Conservation (phyloP, 345 rosid genomes). For the Bruguiera parviflora region DNA sequence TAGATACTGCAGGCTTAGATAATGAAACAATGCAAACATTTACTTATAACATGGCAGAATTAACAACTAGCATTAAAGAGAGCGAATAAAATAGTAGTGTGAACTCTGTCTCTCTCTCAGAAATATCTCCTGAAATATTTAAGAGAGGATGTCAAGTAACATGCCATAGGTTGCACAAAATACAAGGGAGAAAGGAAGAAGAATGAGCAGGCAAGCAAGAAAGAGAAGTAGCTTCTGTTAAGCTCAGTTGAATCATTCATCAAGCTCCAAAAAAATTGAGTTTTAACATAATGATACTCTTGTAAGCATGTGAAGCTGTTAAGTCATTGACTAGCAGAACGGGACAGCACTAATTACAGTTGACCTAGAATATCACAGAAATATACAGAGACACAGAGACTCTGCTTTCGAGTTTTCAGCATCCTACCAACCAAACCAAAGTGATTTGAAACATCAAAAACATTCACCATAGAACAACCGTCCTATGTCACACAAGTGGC, state of each 20-base stretch:
- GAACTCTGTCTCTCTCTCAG: background rate
- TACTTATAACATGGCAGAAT: background rate
- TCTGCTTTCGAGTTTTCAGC: too few relatives aligned
- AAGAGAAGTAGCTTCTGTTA: background rate
- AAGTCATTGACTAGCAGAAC: too few relatives aligned
- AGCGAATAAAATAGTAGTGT: background rate
- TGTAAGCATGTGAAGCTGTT: too few relatives aligned
- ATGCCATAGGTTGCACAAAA: too few relatives aligned
- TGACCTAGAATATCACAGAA: too few relatives aligned
- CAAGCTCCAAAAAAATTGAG: background rate
- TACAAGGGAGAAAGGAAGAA: background rate
- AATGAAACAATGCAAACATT: background rate
- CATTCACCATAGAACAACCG: background rate
- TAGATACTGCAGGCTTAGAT: conserved; percentile 62
- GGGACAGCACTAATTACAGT: too few relatives aligned
- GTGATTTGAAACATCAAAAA: background rate
- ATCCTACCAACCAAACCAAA: too few relatives aligned
- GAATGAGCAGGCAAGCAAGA: background rate
- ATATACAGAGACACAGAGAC: too few relatives aligned
- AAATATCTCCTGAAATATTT: background rate
- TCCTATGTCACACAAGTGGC: background rate
- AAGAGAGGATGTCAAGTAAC: background rate
- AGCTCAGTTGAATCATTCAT: background rate
- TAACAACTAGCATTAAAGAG: background rate
- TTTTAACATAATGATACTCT: background rate